Evolutionary conservation across 345 rosid species (phyloP).

Genomic region (Gossypium rotundifolium): DNA sequence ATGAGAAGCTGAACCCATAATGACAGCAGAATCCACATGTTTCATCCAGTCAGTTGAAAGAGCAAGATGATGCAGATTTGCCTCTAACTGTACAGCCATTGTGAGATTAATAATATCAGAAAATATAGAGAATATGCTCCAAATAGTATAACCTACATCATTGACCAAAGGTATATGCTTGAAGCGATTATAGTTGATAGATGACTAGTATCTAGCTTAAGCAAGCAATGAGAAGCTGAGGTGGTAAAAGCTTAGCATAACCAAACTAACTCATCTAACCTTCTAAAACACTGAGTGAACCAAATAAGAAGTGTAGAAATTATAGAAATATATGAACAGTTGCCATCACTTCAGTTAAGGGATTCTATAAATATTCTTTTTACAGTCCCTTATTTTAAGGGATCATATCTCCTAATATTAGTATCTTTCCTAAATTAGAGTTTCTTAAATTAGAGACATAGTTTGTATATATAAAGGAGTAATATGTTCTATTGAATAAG

Average conservation of each 20-base stretch:
- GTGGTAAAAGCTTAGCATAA: not conserved
- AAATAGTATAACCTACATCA: not conserved
- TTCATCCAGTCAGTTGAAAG: conserved; percentile 76
- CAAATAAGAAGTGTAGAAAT: not conserved
- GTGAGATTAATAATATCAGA: conserved; percentile 11
- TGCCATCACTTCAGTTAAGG: too few species aligned
- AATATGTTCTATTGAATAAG: too few species aligned
- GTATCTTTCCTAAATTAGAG: too few species aligned
- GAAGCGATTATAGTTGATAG: not conserved
- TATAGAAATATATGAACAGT: too few species aligned
- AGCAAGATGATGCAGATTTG: conserved; percentile 67
- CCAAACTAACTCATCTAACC: not conserved
- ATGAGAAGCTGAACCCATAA: conserved; percentile 75
- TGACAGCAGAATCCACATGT: conserved; percentile 56
- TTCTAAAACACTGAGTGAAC: not conserved
- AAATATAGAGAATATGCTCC: not conserved
- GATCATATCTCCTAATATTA: too few species aligned
- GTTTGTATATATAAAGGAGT: too few species aligned
- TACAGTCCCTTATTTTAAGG: too few species aligned
- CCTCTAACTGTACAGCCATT: conserved; percentile 62
- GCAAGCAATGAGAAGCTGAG: not conserved
- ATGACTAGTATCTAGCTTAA: not conserved
- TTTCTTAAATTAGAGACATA: too few species aligned
- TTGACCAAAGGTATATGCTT: not conserved
- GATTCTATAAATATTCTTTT: too few species aligned